phyloP scores from a whole-genome alignment of 768 basidiomycete genomes.

The Fomitopsis serialis region DNA sequence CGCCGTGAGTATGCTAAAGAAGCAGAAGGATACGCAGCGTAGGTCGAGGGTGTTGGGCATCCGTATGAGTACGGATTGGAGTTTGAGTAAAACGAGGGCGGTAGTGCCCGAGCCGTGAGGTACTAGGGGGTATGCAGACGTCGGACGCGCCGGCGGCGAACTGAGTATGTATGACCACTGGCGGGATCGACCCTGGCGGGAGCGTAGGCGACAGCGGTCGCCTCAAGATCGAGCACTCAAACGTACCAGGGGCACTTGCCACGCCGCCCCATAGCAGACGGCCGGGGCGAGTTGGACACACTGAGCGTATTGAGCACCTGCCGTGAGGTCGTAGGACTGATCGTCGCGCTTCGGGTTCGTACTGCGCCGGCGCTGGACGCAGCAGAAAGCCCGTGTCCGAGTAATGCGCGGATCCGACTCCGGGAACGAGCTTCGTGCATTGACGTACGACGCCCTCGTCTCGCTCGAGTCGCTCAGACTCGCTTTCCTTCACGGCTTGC shows the following conservation, averaged over 20 bases:
- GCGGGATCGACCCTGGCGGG: constrained; percentile 4
- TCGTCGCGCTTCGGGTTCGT: background rate
- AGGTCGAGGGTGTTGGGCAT: too few relatives aligned
- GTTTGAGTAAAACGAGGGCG: too few relatives aligned
- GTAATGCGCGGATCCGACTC: background rate
- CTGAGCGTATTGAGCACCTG: background rate
- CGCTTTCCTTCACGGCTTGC: background rate
- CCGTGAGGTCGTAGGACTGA: background rate
- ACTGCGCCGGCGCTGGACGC: too few relatives aligned
- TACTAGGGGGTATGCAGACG: too few relatives aligned
- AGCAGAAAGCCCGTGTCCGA: background rate
- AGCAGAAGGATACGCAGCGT: too few relatives aligned
- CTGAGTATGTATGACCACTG: too few relatives aligned
- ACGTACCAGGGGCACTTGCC: background rate
- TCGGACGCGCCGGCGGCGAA: too few relatives aligned
- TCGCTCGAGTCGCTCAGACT: background rate
- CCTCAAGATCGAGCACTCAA: too few relatives aligned
- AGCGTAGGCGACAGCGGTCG: constrained; percentile 12
- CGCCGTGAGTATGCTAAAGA: too few relatives aligned
- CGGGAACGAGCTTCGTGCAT: constrained; percentile 1
- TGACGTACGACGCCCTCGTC: background rate
- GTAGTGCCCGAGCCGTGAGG: too few relatives aligned
- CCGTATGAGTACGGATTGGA: too few relatives aligned
- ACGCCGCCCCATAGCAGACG: background rate
- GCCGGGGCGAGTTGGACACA: background rate